These are phyloP conservation scores for Fonsecaea monophora DNA, from an alignment of 2,329 filamentous ascomycete genomes.

Conservation along the genomic window DNA sequence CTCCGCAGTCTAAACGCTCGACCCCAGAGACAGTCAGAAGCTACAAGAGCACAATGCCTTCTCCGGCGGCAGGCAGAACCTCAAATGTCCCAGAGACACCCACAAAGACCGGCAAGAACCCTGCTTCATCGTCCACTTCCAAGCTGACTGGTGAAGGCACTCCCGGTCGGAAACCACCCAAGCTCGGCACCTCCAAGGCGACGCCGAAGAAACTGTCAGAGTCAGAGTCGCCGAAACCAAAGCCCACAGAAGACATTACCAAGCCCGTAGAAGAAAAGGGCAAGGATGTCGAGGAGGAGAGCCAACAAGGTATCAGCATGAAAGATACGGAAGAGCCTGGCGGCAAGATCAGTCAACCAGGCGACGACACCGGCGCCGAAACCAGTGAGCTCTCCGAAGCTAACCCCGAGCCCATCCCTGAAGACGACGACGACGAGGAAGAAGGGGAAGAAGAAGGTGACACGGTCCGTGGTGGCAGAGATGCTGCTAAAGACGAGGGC, in stretches of 20 bases:
- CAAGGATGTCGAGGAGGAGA: conserved; percentile 34
- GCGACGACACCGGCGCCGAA: conserved; percentile 39
- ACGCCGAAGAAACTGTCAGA: conserved; percentile 38
- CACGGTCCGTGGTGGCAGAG: conserved; percentile 28
- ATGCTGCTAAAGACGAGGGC: conserved; percentile 35
- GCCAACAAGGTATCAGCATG: conserved; percentile 33
- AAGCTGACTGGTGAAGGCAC: conserved; percentile 39
- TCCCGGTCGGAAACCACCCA: conserved; percentile 38
- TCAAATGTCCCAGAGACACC: conserved; percentile 40
- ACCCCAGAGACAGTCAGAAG: conserved; percentile 36
- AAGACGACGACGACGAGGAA: conserved; percentile 37
- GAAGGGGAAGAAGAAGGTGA: conserved; percentile 25
- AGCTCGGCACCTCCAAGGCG: conserved; percentile 38
- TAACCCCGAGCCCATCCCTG: conserved; percentile 37
- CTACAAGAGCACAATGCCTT: conserved; percentile 40
- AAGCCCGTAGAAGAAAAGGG: conserved; percentile 31
- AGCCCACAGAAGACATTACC: conserved; percentile 30
- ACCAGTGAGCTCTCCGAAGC: conserved; percentile 40
- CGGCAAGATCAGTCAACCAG: conserved; percentile 36
- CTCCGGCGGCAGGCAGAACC: conserved; percentile 37
- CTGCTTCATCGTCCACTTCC: conserved; percentile 40
- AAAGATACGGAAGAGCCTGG: conserved; percentile 39
- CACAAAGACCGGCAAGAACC: conserved; percentile 42
- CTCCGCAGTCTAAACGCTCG: conserved; percentile 29
- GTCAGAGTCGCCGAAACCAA: conserved; percentile 25